These are phyloP conservation scores for Ammopiptanthus mongolicus DNA, from an alignment of 306 rosid genomes.

Conservation along the genomic window DNA sequence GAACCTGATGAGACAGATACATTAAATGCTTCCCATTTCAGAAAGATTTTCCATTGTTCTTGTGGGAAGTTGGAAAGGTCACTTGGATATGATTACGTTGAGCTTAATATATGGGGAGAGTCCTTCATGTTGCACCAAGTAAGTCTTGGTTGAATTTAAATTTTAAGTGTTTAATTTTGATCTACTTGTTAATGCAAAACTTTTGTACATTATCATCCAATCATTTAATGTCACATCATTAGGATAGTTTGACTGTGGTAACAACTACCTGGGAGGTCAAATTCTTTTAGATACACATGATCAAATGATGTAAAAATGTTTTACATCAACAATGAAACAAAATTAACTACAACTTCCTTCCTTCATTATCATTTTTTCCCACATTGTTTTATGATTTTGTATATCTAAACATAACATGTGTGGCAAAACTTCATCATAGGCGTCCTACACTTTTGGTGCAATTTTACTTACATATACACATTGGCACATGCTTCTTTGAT, in stretches of 20 bases:
- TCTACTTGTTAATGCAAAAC: background rate
- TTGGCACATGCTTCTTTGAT: background rate
- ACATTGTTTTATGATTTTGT: background rate
- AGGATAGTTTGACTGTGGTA: background rate
- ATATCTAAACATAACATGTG: background rate
- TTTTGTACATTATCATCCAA: background rate
- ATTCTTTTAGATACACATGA: background rate
- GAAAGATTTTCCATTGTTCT: constrained; percentile 58
- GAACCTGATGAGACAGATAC: constrained; percentile 84
- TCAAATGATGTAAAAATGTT: background rate
- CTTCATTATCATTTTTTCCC: background rate
- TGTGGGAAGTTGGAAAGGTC: constrained; percentile 75
- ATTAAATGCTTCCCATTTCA: constrained; percentile 72
- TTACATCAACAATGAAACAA: background rate
- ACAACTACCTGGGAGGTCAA: background rate
- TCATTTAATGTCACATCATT: background rate
- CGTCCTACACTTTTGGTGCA: background rate
- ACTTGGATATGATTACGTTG: constrained; percentile 44
- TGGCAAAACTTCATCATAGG: background rate
- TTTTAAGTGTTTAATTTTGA: background rate
- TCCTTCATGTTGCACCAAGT: constrained; percentile 97
- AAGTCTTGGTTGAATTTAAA: constrained; percentile 26
- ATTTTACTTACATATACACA: background rate
- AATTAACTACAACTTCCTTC: background rate
- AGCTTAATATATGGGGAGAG: constrained; percentile 84